Percentiles rank a stretch among this genome's conserved stretches.
phyloP scores from a whole-genome alignment of 2,329 filamentous ascomycete species.

The Fusarium solani-melongenae region DNA sequence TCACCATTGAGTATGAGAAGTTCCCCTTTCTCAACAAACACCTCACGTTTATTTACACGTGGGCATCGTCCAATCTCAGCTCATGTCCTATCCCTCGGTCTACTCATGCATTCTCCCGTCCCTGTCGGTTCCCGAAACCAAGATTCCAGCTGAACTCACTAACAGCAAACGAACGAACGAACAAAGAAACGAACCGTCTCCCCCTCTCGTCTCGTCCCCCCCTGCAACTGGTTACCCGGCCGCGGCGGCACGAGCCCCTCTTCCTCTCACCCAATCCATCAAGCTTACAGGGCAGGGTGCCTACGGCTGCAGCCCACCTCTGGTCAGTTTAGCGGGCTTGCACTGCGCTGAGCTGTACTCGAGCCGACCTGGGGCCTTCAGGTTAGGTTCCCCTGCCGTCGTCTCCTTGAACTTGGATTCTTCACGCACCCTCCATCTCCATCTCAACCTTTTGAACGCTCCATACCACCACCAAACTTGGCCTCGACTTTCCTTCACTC shows the following conservation, averaged over 20 bases:
- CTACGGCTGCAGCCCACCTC: neutral
- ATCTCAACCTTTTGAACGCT: neutral
- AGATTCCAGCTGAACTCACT: neutral
- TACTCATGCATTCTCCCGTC: neutral
- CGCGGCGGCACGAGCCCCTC: slow-evolving; percentile 26
- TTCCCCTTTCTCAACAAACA: neutral
- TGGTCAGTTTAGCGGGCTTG: neutral
- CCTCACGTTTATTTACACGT: neutral
- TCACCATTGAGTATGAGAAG: neutral
- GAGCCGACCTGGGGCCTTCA: neutral
- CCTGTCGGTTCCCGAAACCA: neutral
- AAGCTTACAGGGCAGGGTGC: slow-evolving; percentile 20
- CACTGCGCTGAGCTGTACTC: neutral
- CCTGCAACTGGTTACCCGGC: slow-evolving; percentile 35
- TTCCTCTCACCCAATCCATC: slow-evolving; percentile 15
- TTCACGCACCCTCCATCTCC: slow-evolving; percentile 7
- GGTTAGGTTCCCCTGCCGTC: neutral
- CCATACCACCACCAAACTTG: neutral
- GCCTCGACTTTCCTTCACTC: slow-evolving; percentile 2
- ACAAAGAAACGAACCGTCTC: slow-evolving; percentile 7
- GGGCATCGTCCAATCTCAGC: neutral
- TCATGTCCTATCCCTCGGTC: neutral
- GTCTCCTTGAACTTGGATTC: slow-evolving; percentile 11
- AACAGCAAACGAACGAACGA: slow-evolving; percentile 14
- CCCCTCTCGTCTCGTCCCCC: neutral